phyloP scores from a whole-genome alignment of 2,329 filamentous ascomycete species.

The Beauveria asiatica region DNA sequence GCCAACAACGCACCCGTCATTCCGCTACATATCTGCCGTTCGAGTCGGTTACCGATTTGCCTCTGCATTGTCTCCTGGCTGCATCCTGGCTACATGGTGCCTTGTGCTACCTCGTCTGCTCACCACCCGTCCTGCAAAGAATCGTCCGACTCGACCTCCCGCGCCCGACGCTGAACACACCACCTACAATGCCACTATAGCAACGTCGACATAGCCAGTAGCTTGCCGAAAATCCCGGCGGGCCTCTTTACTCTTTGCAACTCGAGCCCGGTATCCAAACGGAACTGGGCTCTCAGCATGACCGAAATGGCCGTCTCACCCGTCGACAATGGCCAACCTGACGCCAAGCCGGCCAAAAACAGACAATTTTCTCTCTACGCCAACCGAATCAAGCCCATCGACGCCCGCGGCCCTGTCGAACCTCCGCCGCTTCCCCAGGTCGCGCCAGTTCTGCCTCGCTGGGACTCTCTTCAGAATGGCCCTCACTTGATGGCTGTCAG shows the following conservation, averaged over 20 bases:
- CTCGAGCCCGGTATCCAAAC: slow-evolving; percentile 6
- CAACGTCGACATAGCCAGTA: neutral
- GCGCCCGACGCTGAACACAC: neutral
- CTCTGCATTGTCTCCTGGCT: neutral
- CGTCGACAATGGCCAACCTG: neutral
- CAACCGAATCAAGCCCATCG: slow-evolving; percentile 7
- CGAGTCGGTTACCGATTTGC: neutral
- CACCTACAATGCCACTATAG: slow-evolving; percentile 6
- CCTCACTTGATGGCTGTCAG: slow-evolving; percentile 6
- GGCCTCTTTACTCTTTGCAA: neutral
- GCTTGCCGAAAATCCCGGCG: neutral
- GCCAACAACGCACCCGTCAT: neutral
- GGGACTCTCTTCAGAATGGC: slow-evolving; percentile 32
- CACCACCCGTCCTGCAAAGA: neutral
- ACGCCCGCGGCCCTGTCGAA: neutral
- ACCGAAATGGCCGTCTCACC: slow-evolving; percentile 9
- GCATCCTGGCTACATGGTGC: neutral
- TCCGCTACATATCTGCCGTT: neutral
- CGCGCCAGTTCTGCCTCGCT: slow-evolving; percentile 32
- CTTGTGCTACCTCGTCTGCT: neutral
- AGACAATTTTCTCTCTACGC: slow-evolving; percentile 11
- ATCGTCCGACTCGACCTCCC: neutral
- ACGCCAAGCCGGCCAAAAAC: slow-evolving; percentile 2
- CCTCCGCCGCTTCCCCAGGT: slow-evolving; percentile 14
- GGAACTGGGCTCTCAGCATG: slow-evolving; percentile 11